Evolutionary conservation across 2,329 filamentous ascomycete species (phyloP), one percentile per base, ranked within the genome.

Genomic region (Cladophialophora immunda): DNA sequence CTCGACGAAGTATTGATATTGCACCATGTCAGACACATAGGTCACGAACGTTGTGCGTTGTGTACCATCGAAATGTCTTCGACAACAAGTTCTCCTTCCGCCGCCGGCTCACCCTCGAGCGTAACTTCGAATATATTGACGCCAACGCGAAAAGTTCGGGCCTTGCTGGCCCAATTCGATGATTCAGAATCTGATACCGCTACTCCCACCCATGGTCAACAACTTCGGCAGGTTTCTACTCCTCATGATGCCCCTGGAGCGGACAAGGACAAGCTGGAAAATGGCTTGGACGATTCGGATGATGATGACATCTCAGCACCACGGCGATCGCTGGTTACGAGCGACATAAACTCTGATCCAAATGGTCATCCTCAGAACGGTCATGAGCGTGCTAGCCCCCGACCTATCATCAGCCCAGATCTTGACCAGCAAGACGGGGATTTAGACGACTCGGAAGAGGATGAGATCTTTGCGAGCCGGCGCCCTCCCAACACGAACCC

Each of bases 131-230:
- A 67, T 36, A 61, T 70, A 15, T 54, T 71, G 27, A 71, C 72
- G 7, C 72, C 82, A 4, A 77, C 80, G 58, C 78, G 77, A 63
- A 85, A 84, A 71, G 80, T 85, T 57, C 81, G 80, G 68, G 82
- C 82, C 7, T 78, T 85, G 73, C 76, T 86, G 56, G 82, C 83
- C 32, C 77, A 79, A 58, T 83, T 85, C 52, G 79, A 78, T 63
- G 82, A 83, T 54, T 81, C 78, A 0, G 81, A 84, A 3, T 78
- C 79, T 0, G 82, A 85, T 29, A 30, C 41, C 4, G 45, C 64
- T 54, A 32, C 71, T 67, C 56, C 54, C 13, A 17, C 32, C 70
- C 34, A 5, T 17, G 15, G 6, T 7, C 58, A 38, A 38, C 11
- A 5, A 22, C 2, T n/a, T 3, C n/a, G 41, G 17, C 6, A 58